phyloP scores from a whole-genome alignment of 805 yeast genomes.

The Candida hispaniensis region DNA sequence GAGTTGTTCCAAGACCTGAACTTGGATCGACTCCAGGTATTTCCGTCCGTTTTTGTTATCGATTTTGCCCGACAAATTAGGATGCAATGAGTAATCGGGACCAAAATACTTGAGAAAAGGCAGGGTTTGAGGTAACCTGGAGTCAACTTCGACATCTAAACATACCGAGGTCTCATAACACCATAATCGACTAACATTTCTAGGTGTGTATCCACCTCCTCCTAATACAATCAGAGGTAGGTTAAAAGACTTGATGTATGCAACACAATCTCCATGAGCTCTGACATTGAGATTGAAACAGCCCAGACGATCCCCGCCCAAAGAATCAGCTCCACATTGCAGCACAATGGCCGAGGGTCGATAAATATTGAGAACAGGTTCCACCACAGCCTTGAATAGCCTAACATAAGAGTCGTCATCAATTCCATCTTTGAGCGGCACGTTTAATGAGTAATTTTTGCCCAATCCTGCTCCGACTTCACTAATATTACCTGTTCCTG shows the following conservation, averaged over 20 bases:
- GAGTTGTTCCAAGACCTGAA: conserved; percentile 68
- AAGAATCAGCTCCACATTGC: conserved; percentile 97
- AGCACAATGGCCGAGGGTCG: conserved; percentile 95
- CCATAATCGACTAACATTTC: conserved; percentile 95
- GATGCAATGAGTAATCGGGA: conserved; percentile 86
- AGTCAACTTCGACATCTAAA: conserved; percentile 64
- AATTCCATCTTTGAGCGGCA: conserved; percentile 84
- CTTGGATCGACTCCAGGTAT: conserved; percentile 68
- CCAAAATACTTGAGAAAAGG: conserved; percentile 79
- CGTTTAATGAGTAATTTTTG: conserved; percentile 72
- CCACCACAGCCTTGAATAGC: conserved; percentile 66
- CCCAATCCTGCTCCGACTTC: conserved; percentile 82
- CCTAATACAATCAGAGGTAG: conserved; percentile 90
- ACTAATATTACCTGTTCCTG: conserved; percentile 81
- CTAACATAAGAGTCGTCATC: conserved; percentile 68
- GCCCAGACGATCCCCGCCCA: conserved; percentile 91
- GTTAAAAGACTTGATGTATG: conserved; percentile 73
- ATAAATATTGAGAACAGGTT: conserved; percentile 75
- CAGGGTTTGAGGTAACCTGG: conserved; percentile 60
- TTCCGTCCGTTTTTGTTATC: conserved; percentile 80
- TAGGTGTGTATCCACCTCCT: conserved; percentile 97
- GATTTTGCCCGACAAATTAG: conserved; percentile 62
- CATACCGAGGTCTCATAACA: conserved; percentile 83
- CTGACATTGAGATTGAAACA: conserved; percentile 87
- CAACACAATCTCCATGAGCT: conserved; percentile 95